Evolutionary conservation across 306 rosid genomes (phyloP), one percentile per base, ranked within the genome.

Genomic region (Boehmeria nivea): DNA sequence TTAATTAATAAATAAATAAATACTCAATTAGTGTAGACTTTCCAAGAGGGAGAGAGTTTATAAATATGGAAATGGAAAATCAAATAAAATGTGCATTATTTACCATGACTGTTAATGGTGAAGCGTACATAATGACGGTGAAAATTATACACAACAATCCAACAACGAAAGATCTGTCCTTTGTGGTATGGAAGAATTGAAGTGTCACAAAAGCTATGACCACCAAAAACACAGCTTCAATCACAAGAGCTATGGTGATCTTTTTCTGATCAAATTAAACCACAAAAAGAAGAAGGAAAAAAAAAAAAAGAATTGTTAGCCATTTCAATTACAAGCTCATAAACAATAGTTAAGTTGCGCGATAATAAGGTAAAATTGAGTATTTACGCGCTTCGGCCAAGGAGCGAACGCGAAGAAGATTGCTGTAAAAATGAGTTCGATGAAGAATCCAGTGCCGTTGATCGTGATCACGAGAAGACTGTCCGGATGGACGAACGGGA

Each of bases 41-140:
- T 33, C 38, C n/a, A 33, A 33, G 38, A 33, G 38, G 5, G 11
- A n/a, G n/a, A n/a, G n/a, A n/a, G 8, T 31, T 40, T n/a, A 14
- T 1, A 1, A 40, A 40, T 40, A 40, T 10, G 15, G 3, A 40
- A 3, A 14, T 40, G n/a, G 16, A 40, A 14, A 40, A 40, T 12
- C 38, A 33, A n/a, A n/a, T n/a, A n/a, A n/a, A n/a, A n/a, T n/a
- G n/a, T n/a, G n/a, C n/a, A 14, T 21, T 23, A 48, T 79, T 10
- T 80, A 84, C 99, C 91, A 87, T 83, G 75, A 91, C 78, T 0
- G 99, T 91, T 65, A 87, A 68, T 5, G 99, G 99, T 48, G 99
- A 60, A 49, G 59, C n/a, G 60, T 91, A 84, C 99, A 87, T 91
- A 21, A 76, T 12, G 33, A 87, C 6, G 56, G 79, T 91, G 81